Evolutionary conservation across 78 protist species (phyloP), one percentile per base, ranked within the genome.

Genomic region (Polysphondylium violaceum): DNA sequence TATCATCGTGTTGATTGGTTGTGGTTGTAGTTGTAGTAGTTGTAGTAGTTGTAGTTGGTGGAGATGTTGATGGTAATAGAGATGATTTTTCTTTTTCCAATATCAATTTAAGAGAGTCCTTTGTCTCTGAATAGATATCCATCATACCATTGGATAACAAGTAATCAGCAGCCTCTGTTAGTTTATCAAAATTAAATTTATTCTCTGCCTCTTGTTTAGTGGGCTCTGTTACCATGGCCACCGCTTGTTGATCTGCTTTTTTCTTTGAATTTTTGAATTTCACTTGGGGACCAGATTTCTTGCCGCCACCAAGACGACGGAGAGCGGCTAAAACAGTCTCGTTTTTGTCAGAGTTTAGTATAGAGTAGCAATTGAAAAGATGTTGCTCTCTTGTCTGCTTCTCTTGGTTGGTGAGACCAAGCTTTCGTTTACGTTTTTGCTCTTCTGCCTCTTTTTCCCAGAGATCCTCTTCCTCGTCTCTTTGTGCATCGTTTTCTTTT

Each of bases 401-500:
- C 31, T 67, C 91, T 6, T 53, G 63, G 3, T 36, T 31, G 16
- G 79, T 55, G 19, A 31, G 19, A 40, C 81, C 77, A 12, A n/a
- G 0, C n/a, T 47, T 50, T n/a, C 53, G 53, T 36, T 59, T 51
- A 21, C 23, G 25, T 51, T 27, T 16, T 72, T 35, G 38, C 51
- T 69, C 60, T 8, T 40, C 23, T 5, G 51, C 67, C n/a, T 83
- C 91, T 33, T 69, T 69, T 6, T 69, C 79, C 91, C 91, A 83
- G 2, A 56, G 91, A 59, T 83, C 91, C 59, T 83, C 91, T n/a
- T 79, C 76, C 21, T 79, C 77, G 19, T 68, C 91, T 9, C 33
- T 63, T 58, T 55, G 61, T 58, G 44, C 25, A 11, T 36, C 53
- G 6, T 64, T 36, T 78, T 69, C 25, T 47, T 38, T 47, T 27